These are phyloP conservation scores for Malassezia caprae DNA, from an alignment of 1,284 basidiomycete species.

Conservation along the genomic window DNA sequence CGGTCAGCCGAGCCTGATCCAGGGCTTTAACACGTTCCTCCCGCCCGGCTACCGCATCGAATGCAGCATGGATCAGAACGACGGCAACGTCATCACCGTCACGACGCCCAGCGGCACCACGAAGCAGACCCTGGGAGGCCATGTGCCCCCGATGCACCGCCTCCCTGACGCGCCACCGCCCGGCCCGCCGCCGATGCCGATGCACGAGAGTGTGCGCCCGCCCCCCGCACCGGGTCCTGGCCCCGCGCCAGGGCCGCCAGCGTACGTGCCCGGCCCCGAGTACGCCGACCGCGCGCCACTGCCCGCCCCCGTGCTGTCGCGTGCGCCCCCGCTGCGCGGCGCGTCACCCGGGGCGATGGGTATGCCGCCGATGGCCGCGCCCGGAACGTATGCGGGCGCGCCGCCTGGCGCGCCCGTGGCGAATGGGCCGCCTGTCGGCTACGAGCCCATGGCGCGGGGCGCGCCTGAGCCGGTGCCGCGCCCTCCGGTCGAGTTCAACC, in stretches of 20 bases:
- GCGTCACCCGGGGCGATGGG: not conserved
- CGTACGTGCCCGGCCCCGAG: not conserved
- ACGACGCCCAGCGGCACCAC: constrained; percentile 77
- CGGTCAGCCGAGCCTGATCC: constrained; percentile 83
- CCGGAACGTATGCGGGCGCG: not conserved
- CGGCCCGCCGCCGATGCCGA: not conserved
- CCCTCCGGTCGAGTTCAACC: constrained; percentile 74
- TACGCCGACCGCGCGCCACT: not conserved
- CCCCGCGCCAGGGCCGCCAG: not conserved
- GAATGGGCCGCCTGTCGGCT: not conserved
- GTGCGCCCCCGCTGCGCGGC: not conserved
- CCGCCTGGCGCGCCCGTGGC: not conserved
- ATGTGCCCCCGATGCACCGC: constrained; percentile 7
- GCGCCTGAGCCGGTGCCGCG: constrained; percentile 25
- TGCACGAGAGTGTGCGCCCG: not conserved
- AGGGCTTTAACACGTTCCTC: constrained; percentile 98
- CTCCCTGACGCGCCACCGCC: not conserved
- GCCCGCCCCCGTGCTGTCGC: not conserved
- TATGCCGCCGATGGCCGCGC: not conserved
- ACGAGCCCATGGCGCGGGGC: constrained; percentile 21
- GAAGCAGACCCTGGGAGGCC: constrained; percentile 53
- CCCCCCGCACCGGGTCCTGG: constrained; percentile 3
- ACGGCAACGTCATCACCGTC: constrained; percentile 78
- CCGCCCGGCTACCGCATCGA: constrained; percentile 95
- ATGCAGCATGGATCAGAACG: constrained; percentile 56